These are phyloP conservation scores for Avena sativa DNA, from an alignment of 176 grass and related monocot genomes.

Conservation along the genomic window DNA sequence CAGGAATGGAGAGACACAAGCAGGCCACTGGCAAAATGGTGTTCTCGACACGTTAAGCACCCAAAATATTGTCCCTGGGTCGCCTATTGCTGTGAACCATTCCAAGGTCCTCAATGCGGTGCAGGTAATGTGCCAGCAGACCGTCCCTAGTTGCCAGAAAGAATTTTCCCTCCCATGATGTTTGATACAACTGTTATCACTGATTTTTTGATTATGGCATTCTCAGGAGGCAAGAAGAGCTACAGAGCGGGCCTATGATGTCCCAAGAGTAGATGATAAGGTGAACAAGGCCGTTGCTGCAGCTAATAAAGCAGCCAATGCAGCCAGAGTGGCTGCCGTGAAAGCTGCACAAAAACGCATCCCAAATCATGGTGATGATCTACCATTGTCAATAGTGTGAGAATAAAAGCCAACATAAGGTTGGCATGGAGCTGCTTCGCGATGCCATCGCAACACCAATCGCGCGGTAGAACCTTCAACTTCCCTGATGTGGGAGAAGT, in stretches of 20 bases:
- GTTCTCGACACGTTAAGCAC: slow-evolving; percentile 83
- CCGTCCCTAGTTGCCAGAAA: slow-evolving; percentile 11
- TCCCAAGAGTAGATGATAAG: slow-evolving; percentile 85
- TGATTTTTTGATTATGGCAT: slow-evolving; percentile 41
- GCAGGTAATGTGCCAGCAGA: slow-evolving; percentile 62
- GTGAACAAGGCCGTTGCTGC: slow-evolving; percentile 79
- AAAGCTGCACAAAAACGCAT: slow-evolving; percentile 90
- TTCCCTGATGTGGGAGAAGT: slow-evolving; percentile 42
- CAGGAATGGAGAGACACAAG: slow-evolving; percentile 95
- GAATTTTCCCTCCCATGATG: neutral
- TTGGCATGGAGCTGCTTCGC: slow-evolving; percentile 50
- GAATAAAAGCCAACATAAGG: slow-evolving; percentile 43
- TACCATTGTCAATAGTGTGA: slow-evolving; percentile 73
- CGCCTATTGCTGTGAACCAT: slow-evolving; percentile 84
- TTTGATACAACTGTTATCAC: slow-evolving; percentile 15
- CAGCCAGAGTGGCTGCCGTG: slow-evolving; percentile 88
- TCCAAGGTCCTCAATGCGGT: slow-evolving; percentile 93
- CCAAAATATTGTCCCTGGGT: slow-evolving; percentile 70
- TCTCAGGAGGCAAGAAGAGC: slow-evolving; percentile 94
- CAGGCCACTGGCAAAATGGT: slow-evolving; percentile 98
- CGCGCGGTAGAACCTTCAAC: slow-evolving; percentile 42
- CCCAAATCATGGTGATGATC: slow-evolving; percentile 55
- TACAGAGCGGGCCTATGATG: slow-evolving; percentile 80
- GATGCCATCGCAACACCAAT: slow-evolving; percentile 53
- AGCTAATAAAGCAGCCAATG: slow-evolving; percentile 98